Evolutionary conservation across 2,329 filamentous ascomycete species (phyloP).

Genomic region (Colletotrichum kahawae): DNA sequence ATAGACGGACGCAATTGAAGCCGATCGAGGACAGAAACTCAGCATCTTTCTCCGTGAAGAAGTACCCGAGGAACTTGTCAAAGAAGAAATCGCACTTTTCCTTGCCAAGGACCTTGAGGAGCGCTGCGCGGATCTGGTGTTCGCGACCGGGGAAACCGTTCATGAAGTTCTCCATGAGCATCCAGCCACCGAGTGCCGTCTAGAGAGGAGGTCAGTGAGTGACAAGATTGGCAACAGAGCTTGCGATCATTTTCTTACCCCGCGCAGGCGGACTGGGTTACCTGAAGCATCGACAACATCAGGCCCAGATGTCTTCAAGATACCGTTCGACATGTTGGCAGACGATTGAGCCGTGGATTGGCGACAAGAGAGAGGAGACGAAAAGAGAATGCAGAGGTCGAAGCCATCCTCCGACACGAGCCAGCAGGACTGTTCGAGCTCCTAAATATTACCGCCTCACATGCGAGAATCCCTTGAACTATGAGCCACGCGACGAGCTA

Average conservation of each 20-base stretch:
- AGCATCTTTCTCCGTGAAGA: constrained; percentile 64
- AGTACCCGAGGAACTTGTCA: constrained; percentile 60
- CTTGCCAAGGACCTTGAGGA: constrained; percentile 56
- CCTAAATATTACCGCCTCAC: neutral
- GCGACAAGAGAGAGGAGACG: neutral
- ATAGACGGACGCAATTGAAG: constrained; percentile 63
- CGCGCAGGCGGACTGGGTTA: constrained; percentile 48
- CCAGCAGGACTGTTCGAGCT: neutral
- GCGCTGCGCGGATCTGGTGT: constrained; percentile 56
- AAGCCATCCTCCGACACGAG: neutral
- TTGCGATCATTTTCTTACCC: constrained; percentile 6
- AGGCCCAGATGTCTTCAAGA: constrained; percentile 16
- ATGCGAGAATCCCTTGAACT: neutral
- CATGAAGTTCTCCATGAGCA: constrained; percentile 66
- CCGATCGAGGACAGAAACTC: constrained; percentile 60
- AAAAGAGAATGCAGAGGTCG: neutral
- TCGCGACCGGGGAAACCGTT: constrained; percentile 67
- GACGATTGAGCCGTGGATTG: neutral
- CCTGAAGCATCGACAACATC: constrained; percentile 49
- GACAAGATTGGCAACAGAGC: accelerated
- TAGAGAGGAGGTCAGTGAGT: neutral
- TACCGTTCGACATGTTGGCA: neutral
- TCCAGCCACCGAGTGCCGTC: constrained; percentile 37
- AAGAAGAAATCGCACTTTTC: constrained; percentile 67
- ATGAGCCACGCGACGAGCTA: neutral